Evolutionary conservation across 2,329 filamentous ascomycete genomes (phyloP).

Genomic region (Fusarium duplospermum): DNA sequence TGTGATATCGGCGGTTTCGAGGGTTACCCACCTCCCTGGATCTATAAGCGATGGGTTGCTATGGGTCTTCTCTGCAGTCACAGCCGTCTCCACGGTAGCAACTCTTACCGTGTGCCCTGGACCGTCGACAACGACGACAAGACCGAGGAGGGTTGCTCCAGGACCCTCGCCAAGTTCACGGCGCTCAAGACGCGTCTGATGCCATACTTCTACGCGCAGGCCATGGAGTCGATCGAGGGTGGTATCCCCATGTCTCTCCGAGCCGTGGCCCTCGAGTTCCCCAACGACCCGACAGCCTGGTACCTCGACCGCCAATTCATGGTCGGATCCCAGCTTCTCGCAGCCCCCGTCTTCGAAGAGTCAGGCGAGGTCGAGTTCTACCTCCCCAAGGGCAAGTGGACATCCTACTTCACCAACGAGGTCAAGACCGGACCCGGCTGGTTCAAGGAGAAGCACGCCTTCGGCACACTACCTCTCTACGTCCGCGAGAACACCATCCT

Average conservation of each 20-base stretch:
- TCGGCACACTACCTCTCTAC: slow-evolving; percentile 68
- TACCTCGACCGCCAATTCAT: slow-evolving; percentile 78
- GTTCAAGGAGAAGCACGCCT: slow-evolving; percentile 70
- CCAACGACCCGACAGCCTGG: slow-evolving; percentile 75
- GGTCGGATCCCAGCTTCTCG: slow-evolving; percentile 73
- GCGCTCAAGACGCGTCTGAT: slow-evolving; percentile 63
- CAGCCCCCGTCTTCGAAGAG: slow-evolving; percentile 73
- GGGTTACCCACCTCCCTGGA: slow-evolving; percentile 72
- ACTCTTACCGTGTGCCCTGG: slow-evolving; percentile 81
- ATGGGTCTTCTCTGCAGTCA: slow-evolving; percentile 79
- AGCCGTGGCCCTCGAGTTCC: slow-evolving; percentile 77
- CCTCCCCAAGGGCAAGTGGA: slow-evolving; percentile 62
- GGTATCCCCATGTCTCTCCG: slow-evolving; percentile 73
- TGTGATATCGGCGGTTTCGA: slow-evolving; percentile 80
- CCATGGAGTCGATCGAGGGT: slow-evolving; percentile 53
- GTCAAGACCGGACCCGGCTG: slow-evolving; percentile 63
- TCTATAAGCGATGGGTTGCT: slow-evolving; percentile 84
- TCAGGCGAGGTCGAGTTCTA: slow-evolving; percentile 75
- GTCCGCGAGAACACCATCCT: slow-evolving; percentile 65
- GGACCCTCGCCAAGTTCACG: slow-evolving; percentile 59
- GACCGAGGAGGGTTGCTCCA: slow-evolving; percentile 65
- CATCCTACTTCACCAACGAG: slow-evolving; percentile 61
- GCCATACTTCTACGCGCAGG: slow-evolving; percentile 63
- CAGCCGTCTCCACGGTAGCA: slow-evolving; percentile 76
- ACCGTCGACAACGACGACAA: slow-evolving; percentile 73